Evolutionary conservation across 2,329 filamentous ascomycete species (phyloP), one percentile per base, ranked within the genome.

Genomic region (Colletotrichum cereale): DNA sequence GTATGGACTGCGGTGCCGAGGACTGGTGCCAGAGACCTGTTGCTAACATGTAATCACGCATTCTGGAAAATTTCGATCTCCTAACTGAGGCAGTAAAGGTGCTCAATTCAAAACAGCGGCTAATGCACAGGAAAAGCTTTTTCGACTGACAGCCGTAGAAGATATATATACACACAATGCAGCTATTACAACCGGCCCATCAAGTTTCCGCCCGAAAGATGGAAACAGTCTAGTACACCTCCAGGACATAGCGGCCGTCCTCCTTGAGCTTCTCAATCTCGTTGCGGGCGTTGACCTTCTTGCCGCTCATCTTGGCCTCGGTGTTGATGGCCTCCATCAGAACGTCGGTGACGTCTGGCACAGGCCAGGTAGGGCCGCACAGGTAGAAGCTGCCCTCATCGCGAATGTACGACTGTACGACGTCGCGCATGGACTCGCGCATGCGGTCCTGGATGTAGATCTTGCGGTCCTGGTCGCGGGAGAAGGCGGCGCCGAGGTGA

Each of bases 371-470:
- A 38, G 96, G 96, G 55, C 96, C 96, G 81, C 96, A 99, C 24
- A 99, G 91, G 84, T 99, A 99, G 85, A 99, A 99, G 42, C 92
- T 92, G 67, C 96, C 96, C 77, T 96, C 92, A 75, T 98, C 90
- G 78, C 91, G 86, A 75, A 98, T 90, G 82, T 98, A 98, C 0
- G 95, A 93, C 82, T 95, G 86, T 70, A 94, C 88, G 74, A 99
- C 97, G 73, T 96, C 91, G 55, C 86, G 84, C 71, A 98, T 84
- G 0, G 92, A 94, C 88, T 98, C 88, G 69, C 96, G 88, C 96
- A 99, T 99, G 75, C 95, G 90, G 81, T 99, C 96, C 86, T 99
- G 96, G 79, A 99, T 99, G 84, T 99, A 99, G 75, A 99, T 97
- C 91, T 99, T 99, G 86, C 98, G 88, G 21, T 94, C 93, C 88